Evolutionary conservation across 2,329 filamentous ascomycete species (phyloP), one percentile per base, ranked within the genome.

Genomic region (Teratosphaeria zuluensis): DNA sequence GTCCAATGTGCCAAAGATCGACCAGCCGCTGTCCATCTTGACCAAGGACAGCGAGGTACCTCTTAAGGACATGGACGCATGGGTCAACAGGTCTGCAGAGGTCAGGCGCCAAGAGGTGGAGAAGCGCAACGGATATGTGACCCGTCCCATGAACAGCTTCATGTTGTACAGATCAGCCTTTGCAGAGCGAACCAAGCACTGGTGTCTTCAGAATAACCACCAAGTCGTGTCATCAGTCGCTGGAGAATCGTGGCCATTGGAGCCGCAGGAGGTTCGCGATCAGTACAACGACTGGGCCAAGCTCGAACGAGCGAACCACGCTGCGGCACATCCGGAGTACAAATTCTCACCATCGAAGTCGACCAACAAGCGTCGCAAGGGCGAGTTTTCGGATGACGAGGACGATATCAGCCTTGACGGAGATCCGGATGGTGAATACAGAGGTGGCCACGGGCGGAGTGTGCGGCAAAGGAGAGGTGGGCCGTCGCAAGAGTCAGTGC

Each of bases 131-230:
- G 89, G 89, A 30, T 91, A 92, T 71, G 82, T 97, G 65, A 90
- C 92, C 68, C 82, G 94, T 32, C 92, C 94, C 2, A 95, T 96
- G 87, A 99, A 99, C 73, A 92, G 90, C 0, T 99, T 97, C 77
- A 96, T 99, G 88, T 79, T 99, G 55, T 99, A 99, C 73, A 87
- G 94, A 51, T 96, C 94, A 64, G 90, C 90, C 6, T 96, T 90
- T 70, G 89, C 95, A 61, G 89, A 94, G 62, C 81, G 91, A 33
- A 90, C 89, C 60, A 96, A 96, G 74, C 80, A 83, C 56, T 89
- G 86, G 79, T 89, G 88, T 66, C 78, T 84, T 14, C 85, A 94
- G 67, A 92, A 94, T 73, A 96, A 97, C 75, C 92, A 99, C 72
- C 92, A 99, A 72, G 79, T 94, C 38, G 88, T 97, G 30, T 97